Evolutionary conservation across 2,329 filamentous ascomycete species (phyloP), one percentile per base, ranked within the genome.

Genomic region (Biscogniauxia mediterranea): DNA sequence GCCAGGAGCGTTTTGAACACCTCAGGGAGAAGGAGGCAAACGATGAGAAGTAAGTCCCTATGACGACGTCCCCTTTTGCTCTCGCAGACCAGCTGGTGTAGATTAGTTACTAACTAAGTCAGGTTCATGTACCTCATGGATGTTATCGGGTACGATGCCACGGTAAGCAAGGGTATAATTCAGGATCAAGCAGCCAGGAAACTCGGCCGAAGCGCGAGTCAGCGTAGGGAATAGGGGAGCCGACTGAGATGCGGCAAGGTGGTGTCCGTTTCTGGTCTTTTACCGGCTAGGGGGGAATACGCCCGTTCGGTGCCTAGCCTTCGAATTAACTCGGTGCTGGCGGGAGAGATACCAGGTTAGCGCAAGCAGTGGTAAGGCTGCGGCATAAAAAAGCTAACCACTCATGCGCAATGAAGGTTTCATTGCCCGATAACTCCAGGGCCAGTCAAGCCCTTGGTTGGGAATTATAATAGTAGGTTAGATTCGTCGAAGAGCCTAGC

Each of bases 1-100:
- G 90, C 72, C 87, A 92, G 74, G 82, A 89, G 66, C 84, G 87
- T 64, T 94, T 96, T 75, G 87, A 91, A 70, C 84, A 85, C 63
- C 83, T 92, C 72, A 89, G 88, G 77, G 82, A 84, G 71, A 82
- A 84, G 72, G 84, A 93, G 73, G 85, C 86, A 52, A 83, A 81
- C 56, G 87, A 90, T 69, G 90, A 92, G 68, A 94, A 91, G 93
- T 97, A 78, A 84, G 89, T 84, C 54, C 57, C 51, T 25, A 11
- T 23, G n/a, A n/a, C n/a, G n/a, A n/a, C 55, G 42, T 54, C 32
- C 26, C 21, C 51, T 55, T 52, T 54, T 32, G 28, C 28, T 9
- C 11, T 32, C 28, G 28, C 28, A 32, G 7, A 32, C 11, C 28
- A 32, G 28, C 11, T 32, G n/a, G n/a, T n/a, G 11, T 51, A 5